Percentiles rank a stretch among this genome's conserved stretches.
Evolutionary conservation across 495 filamentous ascomycete genomes (phyloP).

Genomic region (Penicillium diatomitis): DNA sequence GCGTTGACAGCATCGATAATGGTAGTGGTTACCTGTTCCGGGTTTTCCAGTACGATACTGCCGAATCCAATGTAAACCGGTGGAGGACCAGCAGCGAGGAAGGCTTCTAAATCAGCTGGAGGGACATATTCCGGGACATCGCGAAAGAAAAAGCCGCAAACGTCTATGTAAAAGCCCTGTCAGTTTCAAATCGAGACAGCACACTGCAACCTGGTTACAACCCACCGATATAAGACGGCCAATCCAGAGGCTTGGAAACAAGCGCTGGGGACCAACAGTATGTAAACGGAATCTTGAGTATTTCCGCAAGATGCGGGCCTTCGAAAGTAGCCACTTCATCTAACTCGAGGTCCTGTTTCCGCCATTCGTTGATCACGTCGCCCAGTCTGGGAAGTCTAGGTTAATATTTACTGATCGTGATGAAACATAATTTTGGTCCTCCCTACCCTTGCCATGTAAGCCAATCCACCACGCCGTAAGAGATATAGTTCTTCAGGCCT

Average conservation of each 20-base stretch:
- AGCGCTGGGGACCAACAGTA: slow-evolving; percentile 26
- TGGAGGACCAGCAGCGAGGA: neutral
- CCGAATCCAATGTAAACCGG: neutral
- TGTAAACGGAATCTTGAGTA: slow-evolving; percentile 57
- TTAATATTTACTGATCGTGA: neutral
- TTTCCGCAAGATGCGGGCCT: slow-evolving; percentile 29
- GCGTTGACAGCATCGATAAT: neutral
- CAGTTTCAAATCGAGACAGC: no score
- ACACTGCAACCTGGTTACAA: no score
- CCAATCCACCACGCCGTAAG: neutral
- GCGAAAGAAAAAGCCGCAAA: neutral
- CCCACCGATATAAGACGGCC: neutral
- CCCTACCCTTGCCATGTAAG: slow-evolving; percentile 9
- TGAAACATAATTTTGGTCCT: neutral
- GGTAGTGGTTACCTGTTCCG: neutral
- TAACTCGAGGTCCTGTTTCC: slow-evolving; percentile 46
- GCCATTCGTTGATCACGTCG: slow-evolving; percentile 61
- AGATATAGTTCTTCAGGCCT: neutral
- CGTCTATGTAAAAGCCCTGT: neutral
- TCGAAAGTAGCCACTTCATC: slow-evolving; percentile 50
- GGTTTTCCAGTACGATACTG: neutral
- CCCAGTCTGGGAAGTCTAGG: slow-evolving; percentile 35
- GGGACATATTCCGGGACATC: neutral
- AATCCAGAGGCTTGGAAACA: neutral
- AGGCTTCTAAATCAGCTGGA: neutral